Evolutionary conservation across 129 eudicot species (phyloP).

Genomic region (Tanacetum coccineum): DNA sequence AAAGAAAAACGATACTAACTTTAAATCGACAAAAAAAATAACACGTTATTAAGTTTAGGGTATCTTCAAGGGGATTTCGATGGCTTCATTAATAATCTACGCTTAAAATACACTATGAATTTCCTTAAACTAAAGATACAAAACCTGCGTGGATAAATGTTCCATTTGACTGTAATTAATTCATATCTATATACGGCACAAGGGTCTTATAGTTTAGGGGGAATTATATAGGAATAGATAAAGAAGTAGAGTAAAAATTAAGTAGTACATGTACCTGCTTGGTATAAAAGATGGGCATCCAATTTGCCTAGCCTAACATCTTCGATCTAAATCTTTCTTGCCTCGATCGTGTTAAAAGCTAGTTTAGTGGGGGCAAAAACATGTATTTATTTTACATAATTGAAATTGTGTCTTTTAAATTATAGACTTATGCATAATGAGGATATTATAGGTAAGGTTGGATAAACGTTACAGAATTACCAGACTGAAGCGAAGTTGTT

Average conservation of each 20-base stretch:
- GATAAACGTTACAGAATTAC: slow-evolving; percentile 30
- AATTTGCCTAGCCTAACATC: slow-evolving; percentile 75
- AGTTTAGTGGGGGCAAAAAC: slow-evolving; percentile 75
- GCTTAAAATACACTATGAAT: no score
- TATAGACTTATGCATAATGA: slow-evolving; percentile 11
- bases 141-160: slow-evolving; percentile 77
- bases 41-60: background rate
- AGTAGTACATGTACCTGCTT: no score
- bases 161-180: slow-evolving; percentile 84
- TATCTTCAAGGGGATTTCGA: no score
- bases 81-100: no score
- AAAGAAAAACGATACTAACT: slow-evolving; percentile 12
- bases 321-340: slow-evolving; percentile 83
- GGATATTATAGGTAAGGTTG: background rate
- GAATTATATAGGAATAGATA: background rate
- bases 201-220: background rate
- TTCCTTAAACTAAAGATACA: no score
- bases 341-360: slow-evolving; percentile 81
- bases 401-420: slow-evolving; percentile 14
- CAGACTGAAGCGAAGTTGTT: slow-evolving; percentile 88
- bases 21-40: slow-evolving; percentile 11
- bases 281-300: slow-evolving; percentile 85
- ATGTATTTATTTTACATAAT: slow-evolving; percentile 36
- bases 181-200: slow-evolving; percentile 94
- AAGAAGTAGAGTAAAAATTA: background rate